These are phyloP conservation scores for Geotrichum klebahnii DNA, from an alignment of 1,139 yeast species.

Conservation along the genomic window DNA sequence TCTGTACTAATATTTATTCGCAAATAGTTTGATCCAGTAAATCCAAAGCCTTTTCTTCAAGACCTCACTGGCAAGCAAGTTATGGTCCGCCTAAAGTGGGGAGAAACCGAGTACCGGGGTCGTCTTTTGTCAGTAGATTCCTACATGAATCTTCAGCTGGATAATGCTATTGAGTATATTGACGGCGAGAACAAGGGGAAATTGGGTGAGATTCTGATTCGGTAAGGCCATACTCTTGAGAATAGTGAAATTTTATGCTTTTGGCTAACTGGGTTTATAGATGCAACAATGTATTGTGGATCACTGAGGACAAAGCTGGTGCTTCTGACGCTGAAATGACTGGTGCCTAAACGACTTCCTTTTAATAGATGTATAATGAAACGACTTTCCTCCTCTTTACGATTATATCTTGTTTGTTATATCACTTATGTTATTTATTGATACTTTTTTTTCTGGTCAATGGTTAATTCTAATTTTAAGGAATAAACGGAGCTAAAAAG, in stretches of 20 bases:
- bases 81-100: slow-evolving; percentile 89
- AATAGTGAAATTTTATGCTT: background rate
- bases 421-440: too few species aligned
- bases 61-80: slow-evolving; percentile 66
- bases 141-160: slow-evolving; percentile 84
- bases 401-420: background rate
- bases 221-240: slow-evolving; percentile 41
- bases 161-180: slow-evolving; percentile 61
- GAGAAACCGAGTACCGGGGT: slow-evolving; percentile 85
- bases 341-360: background rate
- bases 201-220: slow-evolving; percentile 77
- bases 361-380: background rate
- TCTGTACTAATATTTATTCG: background rate
- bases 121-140: slow-evolving; percentile 78
- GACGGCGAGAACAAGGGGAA: slow-evolving; percentile 52
- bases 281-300: slow-evolving; percentile 46
- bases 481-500: too few species aligned
- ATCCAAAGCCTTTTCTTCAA: slow-evolving; percentile 87
- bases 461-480: too few species aligned
- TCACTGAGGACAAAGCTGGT: slow-evolving; percentile 31
- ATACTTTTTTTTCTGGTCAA: too few species aligned
- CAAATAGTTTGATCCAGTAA: slow-evolving; percentile 63
- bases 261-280: slow-evolving; percentile 27
- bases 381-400: background rate
- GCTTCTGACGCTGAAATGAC: slow-evolving; percentile 8